Evolutionary conservation across 805 yeast species (phyloP).

Genomic region (Candida pseudoglaebosa): DNA sequence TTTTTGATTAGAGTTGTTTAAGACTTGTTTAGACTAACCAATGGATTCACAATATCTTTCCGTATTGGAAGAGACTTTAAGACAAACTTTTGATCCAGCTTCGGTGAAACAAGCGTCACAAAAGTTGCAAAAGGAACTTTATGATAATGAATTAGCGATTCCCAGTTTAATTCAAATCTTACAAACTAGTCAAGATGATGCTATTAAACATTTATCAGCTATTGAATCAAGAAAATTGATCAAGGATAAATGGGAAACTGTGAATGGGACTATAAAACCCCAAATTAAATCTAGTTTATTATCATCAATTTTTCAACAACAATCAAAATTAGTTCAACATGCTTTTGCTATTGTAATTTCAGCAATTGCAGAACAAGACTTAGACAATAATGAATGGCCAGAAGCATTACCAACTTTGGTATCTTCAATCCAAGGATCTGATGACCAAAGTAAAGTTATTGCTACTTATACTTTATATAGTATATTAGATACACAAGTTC

Average conservation of each 20-base stretch:
- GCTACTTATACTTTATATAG: constrained; percentile 77
- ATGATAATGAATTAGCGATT: constrained; percentile 63
- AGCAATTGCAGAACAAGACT: constrained; percentile 75
- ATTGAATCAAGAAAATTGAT: constrained; percentile 91
- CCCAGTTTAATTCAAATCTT: constrained; percentile 82
- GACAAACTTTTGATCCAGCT: constrained; percentile 77
- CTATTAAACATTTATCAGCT: constrained; percentile 87
- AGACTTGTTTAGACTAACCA: too few relatives aligned
- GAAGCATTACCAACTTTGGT: constrained; percentile 70
- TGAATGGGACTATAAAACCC: constrained; percentile 48
- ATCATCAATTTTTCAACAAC: constrained; percentile 64
- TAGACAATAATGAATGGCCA: constrained; percentile 65
- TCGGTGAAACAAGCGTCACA: constrained; percentile 81
- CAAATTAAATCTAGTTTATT: constrained; percentile 68
- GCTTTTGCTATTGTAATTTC: constrained; percentile 86
- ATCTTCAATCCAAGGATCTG: constrained; percentile 49
- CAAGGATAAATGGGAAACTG: constrained; percentile 60
- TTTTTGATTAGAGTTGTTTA: too few relatives aligned
- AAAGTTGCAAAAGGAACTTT: constrained; percentile 68
- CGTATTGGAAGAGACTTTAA: constrained; percentile 74
- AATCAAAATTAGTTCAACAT: constrained; percentile 71
- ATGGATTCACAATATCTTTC: constrained; percentile 73
- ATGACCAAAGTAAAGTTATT: constrained; percentile 68
- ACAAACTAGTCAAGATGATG: constrained; percentile 64
- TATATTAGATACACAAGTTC: constrained; percentile 67